Evolutionary conservation across 2,329 filamentous ascomycete species (phyloP).

Genomic region (Hymenoscyphus infarciens): DNA sequence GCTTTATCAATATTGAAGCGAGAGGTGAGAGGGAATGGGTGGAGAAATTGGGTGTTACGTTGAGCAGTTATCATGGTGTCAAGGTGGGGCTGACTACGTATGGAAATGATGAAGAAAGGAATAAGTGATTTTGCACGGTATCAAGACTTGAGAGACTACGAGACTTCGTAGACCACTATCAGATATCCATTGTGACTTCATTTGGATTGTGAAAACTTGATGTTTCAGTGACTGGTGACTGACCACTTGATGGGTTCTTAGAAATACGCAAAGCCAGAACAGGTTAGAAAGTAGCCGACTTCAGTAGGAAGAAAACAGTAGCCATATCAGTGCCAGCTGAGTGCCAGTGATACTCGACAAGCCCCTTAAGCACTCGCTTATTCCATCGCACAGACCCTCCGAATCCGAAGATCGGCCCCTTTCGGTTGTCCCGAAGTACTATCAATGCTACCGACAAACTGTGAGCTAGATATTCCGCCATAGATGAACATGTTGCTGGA

Average conservation of each 20-base stretch:
- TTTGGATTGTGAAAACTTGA: no score
- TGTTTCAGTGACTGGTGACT: no score
- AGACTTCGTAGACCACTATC: no score
- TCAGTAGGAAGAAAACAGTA: not conserved
- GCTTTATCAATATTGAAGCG: not conserved
- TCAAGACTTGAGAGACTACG: no score
- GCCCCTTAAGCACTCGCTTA: not conserved
- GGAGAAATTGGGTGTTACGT: constrained; percentile 1
- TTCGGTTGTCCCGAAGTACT: not conserved
- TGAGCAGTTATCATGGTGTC: constrained; percentile 2
- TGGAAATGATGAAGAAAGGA: not conserved
- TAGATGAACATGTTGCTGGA: not conserved
- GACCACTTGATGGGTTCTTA: no score
- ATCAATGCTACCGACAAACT: no score
- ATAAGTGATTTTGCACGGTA: not conserved
- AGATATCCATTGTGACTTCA: no score
- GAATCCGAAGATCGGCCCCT: not conserved
- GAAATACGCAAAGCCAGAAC: no score
- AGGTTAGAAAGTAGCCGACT: no score
- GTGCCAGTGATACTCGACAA: not conserved
- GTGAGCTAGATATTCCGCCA: not conserved
- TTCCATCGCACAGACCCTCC: not conserved
- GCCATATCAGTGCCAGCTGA: no score
- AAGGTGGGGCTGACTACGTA: not conserved
- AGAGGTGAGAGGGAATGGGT: not conserved